Evolutionary conservation across 305 asterid species (phyloP).

Genomic region (Nicotiana rustica): DNA sequence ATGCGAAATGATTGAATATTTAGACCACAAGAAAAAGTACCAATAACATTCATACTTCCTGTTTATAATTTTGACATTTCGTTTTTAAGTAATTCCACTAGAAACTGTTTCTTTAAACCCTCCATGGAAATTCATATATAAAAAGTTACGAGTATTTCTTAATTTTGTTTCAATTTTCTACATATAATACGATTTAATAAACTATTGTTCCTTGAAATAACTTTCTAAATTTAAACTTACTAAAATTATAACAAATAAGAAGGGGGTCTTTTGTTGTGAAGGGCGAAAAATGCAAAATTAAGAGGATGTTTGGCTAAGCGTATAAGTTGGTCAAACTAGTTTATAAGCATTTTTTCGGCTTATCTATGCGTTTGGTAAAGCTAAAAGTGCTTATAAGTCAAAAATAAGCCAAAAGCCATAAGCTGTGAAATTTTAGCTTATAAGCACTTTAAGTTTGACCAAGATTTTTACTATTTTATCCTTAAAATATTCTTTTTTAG

Average conservation of each 20-base stretch:
- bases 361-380: no score
- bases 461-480: no score
- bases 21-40: neutral
- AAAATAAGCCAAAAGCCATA: no score
- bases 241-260: no score
- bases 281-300: neutral
- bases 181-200: neutral
- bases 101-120: neutral
- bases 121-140: neutral
- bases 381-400: no score
- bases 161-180: neutral
- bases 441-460: no score
- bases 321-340: no score
- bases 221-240: neutral
- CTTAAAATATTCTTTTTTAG: no score
- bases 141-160: neutral
- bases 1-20: slow-evolving; percentile 17
- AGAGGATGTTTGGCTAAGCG: no score
- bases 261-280: neutral
- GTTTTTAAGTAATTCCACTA: neutral
- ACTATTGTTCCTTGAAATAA: neutral
- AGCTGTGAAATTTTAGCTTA: no score
- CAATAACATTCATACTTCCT: neutral
- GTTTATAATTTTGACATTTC: neutral
- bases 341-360: no score